Evolutionary conservation across 306 rosid genomes (phyloP).

Genomic region (Glycine soja): DNA sequence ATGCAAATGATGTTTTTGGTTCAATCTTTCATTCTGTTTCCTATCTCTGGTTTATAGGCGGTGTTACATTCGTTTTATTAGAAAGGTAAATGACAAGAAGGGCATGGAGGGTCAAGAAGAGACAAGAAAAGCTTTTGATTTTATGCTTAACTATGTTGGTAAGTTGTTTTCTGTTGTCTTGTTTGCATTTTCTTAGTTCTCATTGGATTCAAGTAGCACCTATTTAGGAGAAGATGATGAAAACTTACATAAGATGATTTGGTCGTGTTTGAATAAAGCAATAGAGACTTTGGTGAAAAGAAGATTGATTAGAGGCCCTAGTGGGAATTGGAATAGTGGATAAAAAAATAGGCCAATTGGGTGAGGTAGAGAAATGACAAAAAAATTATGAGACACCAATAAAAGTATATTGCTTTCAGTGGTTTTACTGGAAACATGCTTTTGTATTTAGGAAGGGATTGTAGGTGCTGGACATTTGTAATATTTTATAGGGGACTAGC

Average conservation of each 20-base stretch:
- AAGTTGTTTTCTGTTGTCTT: constrained; percentile 46
- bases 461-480: too few species aligned
- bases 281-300: constrained; percentile 1
- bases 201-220: constrained; percentile 25
- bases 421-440: constrained; percentile 19
- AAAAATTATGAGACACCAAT: constrained; percentile 15
- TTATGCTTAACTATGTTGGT: constrained; percentile 95
- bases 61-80: constrained; percentile 92
- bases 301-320: neutral
- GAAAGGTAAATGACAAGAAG: constrained; percentile 84
- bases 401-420: constrained; percentile 3
- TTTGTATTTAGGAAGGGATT: too few species aligned
- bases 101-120: constrained; percentile 98
- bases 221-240: constrained; percentile 30
- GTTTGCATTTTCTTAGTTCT: constrained; percentile 23
- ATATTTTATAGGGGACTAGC: too few species aligned
- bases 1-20: constrained; percentile 1
- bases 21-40: constrained; percentile 37
- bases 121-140: constrained; percentile 97
- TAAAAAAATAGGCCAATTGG: neutral
- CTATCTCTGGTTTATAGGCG: constrained; percentile 65
- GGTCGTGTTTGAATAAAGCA: constrained; percentile 12
- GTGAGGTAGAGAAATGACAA: neutral
- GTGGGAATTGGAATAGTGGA: constrained; percentile 13
- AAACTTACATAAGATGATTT: constrained; percentile 13